Evolutionary conservation across 768 basidiomycete genomes (phyloP), one percentile per base, ranked within the genome.

Genomic region (Rhodotorula taiwanensis): DNA sequence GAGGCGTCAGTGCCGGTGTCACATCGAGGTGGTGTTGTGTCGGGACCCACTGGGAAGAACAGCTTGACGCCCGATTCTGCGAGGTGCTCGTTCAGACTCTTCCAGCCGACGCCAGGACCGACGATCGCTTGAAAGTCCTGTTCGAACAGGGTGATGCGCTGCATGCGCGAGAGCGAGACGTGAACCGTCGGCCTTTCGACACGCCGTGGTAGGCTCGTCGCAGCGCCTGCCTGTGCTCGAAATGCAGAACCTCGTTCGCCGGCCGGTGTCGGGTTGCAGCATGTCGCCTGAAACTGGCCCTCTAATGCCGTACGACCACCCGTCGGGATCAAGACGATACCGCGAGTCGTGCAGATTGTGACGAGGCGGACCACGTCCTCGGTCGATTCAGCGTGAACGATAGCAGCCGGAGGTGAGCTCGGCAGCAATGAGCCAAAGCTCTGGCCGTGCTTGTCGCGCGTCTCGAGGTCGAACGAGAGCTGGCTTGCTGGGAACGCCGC

Each of bases 281-380:
- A 62, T 2, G 51, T 49, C 33, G 62, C 51, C 18, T 59, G 45
- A 44, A 86, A 88, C 76, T 94, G 89, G 0, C 89, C 89, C 74
- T 94, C 91, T 18, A 93, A 79, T 71, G 85, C 86, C 0, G 89
- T 93, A 23, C 86, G 87, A 1, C 89, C 90, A 51, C 85, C 84
- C 67, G 86, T 91, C 4, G 89, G 83, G 23, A 83, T 83, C 36
- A 94, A 80, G 9, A 88, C 87, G 45, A 92, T 78, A 49, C 79
- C 79, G 73, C 83, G 85, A 72, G 83, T 83, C 49, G 81, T 80
- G 2, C 89, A 83, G 49, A 92, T 82, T 52, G 85, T 81, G 60
- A 93, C 84, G 43, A 88, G 78, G 66, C 83, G 81, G 58, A 89
- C 84, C 2, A 94, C 88, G 72, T 94, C 90, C 52, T 83, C 82